phyloP scores from a whole-genome alignment of 495 filamentous ascomycete genomes.

The Bacidia rubella region DNA sequence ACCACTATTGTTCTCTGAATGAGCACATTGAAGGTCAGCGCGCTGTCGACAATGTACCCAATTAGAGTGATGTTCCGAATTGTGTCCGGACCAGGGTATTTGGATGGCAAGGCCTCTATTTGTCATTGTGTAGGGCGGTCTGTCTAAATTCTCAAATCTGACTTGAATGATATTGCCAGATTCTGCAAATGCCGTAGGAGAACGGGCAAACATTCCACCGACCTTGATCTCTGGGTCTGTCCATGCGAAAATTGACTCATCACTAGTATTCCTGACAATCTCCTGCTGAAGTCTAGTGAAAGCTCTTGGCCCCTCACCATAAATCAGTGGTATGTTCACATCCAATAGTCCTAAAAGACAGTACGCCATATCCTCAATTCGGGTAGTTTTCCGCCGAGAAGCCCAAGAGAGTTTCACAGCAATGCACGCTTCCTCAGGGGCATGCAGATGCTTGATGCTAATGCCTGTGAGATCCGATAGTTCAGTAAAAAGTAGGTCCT shows the following conservation, averaged over 20 bases:
- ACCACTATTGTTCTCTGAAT: too few species aligned
- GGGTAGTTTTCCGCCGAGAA: not conserved
- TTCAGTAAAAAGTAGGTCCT: not conserved
- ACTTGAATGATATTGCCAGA: not conserved
- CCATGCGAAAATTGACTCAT: constrained; percentile 6
- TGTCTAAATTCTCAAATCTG: not conserved
- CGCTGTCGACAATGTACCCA: too few species aligned
- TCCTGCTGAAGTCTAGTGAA: constrained; percentile 2
- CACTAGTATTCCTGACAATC: not conserved
- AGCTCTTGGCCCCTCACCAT: constrained; percentile 5
- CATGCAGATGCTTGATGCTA: not conserved
- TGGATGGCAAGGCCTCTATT: constrained; percentile 3
- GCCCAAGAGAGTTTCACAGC: constrained; percentile 5
- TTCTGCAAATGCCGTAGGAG: not conserved
- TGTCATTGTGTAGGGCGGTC: constrained; percentile 2
- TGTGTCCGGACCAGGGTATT: not conserved
- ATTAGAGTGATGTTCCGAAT: too few species aligned
- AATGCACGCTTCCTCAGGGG: not conserved
- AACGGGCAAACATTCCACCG: not conserved
- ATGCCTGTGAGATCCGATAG: not conserved
- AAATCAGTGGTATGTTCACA: constrained; percentile 4
- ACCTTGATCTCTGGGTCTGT: not conserved
- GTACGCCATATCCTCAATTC: constrained; percentile 4
- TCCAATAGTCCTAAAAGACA: constrained; percentile 2
- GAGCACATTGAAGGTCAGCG: too few species aligned